phyloP scores from a whole-genome alignment of 495 filamentous ascomycete genomes.

The Xylaria cubensis region DNA sequence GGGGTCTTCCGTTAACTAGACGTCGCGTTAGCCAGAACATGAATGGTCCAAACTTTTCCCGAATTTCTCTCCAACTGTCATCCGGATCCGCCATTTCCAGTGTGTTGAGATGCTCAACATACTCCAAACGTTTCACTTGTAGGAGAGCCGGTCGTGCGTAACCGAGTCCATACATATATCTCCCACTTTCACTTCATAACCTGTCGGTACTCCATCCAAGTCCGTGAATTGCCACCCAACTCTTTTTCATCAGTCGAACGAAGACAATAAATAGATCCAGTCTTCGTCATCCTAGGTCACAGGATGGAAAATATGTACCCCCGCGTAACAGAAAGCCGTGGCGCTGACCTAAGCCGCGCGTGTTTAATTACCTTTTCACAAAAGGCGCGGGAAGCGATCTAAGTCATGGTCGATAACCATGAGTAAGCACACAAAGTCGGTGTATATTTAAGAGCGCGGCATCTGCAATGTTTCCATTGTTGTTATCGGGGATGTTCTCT shows the following conservation, averaged over 20 bases:
- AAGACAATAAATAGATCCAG: slow-evolving; percentile 40
- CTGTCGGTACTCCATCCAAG: slow-evolving; percentile 46
- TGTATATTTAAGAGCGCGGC: slow-evolving; percentile 44
- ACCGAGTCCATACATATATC: slow-evolving; percentile 45
- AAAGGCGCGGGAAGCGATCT: slow-evolving; percentile 41
- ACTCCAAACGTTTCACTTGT: slow-evolving; percentile 30
- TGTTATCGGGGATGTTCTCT: slow-evolving; percentile 43
- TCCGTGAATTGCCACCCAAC: slow-evolving; percentile 45
- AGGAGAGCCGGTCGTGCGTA: slow-evolving; percentile 37
- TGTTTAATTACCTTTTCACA: slow-evolving; percentile 38
- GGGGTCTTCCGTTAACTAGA: background rate
- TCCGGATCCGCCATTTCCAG: slow-evolving; percentile 8
- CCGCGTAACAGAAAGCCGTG: slow-evolving; percentile 39
- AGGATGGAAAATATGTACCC: background rate
- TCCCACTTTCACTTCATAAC: slow-evolving; percentile 45
- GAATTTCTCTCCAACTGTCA: slow-evolving; percentile 5
- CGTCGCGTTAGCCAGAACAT: slow-evolving; percentile 15
- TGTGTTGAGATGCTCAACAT: slow-evolving; percentile 1
- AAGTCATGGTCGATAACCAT: slow-evolving; percentile 32
- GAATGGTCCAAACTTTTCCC: background rate
- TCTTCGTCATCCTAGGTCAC: background rate
- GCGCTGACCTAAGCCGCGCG: slow-evolving; percentile 32
- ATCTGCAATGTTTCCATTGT: slow-evolving; percentile 41
- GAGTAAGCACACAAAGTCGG: slow-evolving; percentile 38
- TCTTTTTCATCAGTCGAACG: slow-evolving; percentile 39